Base-by-base conservation (phyloP, 169 alveolate species). In the Plasmodium sp. region DNA sequence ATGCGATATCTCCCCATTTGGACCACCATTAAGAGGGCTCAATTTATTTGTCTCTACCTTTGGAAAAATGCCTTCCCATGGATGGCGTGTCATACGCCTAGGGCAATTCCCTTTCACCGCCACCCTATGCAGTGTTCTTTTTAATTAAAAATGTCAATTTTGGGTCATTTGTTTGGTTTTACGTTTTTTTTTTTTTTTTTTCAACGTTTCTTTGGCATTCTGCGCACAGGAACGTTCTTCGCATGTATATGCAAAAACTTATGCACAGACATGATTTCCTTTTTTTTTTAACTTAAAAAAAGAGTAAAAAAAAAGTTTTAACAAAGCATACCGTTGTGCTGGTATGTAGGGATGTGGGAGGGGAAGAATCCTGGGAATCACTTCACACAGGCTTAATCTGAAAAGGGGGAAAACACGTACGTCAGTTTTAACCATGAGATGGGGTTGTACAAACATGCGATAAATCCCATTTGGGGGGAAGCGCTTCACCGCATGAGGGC, bases 331-430 rank as follows among this genome's bases (percentile, higher is more conserved):
- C n/a, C 34, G 43, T 10, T 31, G 77, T 67, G 22, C n/a, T 67
- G 77, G 33, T 31, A 67, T n/a, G 5, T 39, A 67, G n/a, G n/a
- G 39, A 22, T 22, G 27, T 22, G 77, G 2, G 39, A 3, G n/a
- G 3, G n/a, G n/a, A 31, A 67, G 14, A 3, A 67, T 22, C 39
- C 6, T 67, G 39, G 77, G 14, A 7, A 67, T 67, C 77, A 67
- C 39, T 67, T 67, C 71, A 80, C 74, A 80, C 84, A 80, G 84
- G 84, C 58, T 80, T 80, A 39, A 80, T 80, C 84, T 80, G 84
- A 45, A 43, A 43, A 80, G 33, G 56, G 56, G 71, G 3, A 80
- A 33, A 31, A 67, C 14, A 67, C 39, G 77, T 67, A 31, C 77
- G 77, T 67, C 39, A 7, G 77, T 27, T 27, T 67, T 67, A 27